Evolutionary conservation across 768 basidiomycete species (phyloP).

Genomic region (Rhizopogon sp.): DNA sequence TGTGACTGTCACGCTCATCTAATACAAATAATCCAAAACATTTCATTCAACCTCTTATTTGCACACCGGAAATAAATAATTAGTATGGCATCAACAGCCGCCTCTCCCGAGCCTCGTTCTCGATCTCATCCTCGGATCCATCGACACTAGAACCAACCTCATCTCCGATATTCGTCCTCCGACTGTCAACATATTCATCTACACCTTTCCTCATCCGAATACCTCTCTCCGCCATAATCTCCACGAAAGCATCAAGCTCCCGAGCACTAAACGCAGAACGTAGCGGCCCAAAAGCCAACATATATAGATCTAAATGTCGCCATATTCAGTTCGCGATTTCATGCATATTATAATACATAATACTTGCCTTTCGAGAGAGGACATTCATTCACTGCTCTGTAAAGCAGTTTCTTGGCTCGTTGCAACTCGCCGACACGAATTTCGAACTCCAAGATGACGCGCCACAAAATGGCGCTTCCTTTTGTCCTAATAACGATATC

Average conservation of each 20-base stretch:
- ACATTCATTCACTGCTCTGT: slow-evolving; percentile 69
- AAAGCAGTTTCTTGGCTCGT: slow-evolving; percentile 68
- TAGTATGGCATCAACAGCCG: slow-evolving; percentile 63
- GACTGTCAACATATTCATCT: slow-evolving; percentile 35
- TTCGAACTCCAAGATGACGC: slow-evolving; percentile 73
- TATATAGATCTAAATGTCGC: slow-evolving; percentile 54
- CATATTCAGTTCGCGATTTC: slow-evolving; percentile 8
- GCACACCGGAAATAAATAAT: slow-evolving; percentile 16
- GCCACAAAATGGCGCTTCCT: slow-evolving; percentile 65
- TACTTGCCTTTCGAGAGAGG: slow-evolving; percentile 66
- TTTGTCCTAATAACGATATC: slow-evolving; percentile 45
- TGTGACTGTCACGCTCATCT: slow-evolving; percentile 6
- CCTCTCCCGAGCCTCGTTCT: slow-evolving; percentile 52
- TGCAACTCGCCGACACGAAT: slow-evolving; percentile 53
- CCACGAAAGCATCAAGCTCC: slow-evolving; percentile 60
- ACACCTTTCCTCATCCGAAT: slow-evolving; percentile 58
- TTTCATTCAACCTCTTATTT: neutral
- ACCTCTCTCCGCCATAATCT: slow-evolving; percentile 75
- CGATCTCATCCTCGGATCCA: slow-evolving; percentile 47
- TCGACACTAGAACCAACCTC: slow-evolving; percentile 22
- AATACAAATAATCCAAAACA: slow-evolving; percentile 17
- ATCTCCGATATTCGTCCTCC: slow-evolving; percentile 6
- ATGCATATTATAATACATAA: slow-evolving; percentile 1
- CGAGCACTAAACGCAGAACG: slow-evolving; percentile 52
- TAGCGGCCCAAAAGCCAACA: slow-evolving; percentile 71